Percentiles rank a stretch among this genome's conserved stretches.
phyloP scores from a whole-genome alignment of 176 grass and related monocot species.

The Bromus sterilis region DNA sequence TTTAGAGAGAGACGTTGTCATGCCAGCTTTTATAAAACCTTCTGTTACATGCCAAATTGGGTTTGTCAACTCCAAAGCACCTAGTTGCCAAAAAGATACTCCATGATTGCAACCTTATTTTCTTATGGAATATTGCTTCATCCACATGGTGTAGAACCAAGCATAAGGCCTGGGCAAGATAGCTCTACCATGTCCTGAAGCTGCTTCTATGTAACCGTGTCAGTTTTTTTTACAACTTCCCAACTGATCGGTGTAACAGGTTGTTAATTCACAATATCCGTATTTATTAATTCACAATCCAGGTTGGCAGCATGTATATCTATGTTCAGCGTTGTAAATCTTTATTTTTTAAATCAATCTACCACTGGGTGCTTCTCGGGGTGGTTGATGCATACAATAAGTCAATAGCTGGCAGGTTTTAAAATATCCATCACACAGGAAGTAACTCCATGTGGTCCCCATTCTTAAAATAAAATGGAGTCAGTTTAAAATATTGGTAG shows the following conservation, averaged over 20 bases:
- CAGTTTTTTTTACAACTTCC: neutral
- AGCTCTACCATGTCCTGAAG: neutral
- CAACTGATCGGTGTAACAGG: neutral
- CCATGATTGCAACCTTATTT: slow-evolving; percentile 23
- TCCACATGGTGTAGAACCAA: slow-evolving; percentile 12
- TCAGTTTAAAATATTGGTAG: neutral
- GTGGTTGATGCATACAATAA: neutral
- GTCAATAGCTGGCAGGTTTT: neutral
- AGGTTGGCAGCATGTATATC: slow-evolving; percentile 1
- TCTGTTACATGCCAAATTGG: slow-evolving; percentile 33
- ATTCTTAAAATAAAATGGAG: slow-evolving; percentile 5
- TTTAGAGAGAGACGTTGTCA: neutral
- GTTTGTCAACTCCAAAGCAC: slow-evolving; percentile 44
- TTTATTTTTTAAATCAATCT: slow-evolving; percentile 8
- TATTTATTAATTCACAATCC: no score
- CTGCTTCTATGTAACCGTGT: neutral
- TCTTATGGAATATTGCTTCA: slow-evolving; percentile 35
- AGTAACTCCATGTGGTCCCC: slow-evolving; percentile 6
- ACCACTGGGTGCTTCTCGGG: neutral
- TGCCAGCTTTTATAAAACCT: slow-evolving; percentile 11
- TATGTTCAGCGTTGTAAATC: slow-evolving; percentile 6
- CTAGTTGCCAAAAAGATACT: slow-evolving; percentile 2
- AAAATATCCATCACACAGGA: neutral
- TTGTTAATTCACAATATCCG: neutral
- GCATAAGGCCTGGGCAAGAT: neutral